Evolutionary conservation across 2,329 filamentous ascomycete species (phyloP).

Genomic region (Exutisphaerella laricina): DNA sequence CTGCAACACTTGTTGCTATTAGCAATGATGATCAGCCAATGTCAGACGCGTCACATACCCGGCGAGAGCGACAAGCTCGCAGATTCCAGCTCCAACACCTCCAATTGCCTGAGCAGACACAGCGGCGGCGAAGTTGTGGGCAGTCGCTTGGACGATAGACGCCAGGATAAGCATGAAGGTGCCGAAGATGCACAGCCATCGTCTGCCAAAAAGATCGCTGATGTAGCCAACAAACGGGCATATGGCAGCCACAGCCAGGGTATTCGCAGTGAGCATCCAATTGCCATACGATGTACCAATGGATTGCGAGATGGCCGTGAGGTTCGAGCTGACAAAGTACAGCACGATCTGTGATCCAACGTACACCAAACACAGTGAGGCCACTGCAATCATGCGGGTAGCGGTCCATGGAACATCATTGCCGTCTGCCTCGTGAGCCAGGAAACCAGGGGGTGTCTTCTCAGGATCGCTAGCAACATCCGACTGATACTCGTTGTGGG

Average conservation of each 20-base stretch:
- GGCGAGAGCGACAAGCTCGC: constrained; percentile 20
- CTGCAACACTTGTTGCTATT: constrained; percentile 16
- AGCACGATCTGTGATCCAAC: constrained; percentile 23
- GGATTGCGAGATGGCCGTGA: constrained; percentile 13
- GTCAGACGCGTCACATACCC: constrained; percentile 11
- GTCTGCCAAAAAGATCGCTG: constrained; percentile 20
- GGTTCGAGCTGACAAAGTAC: constrained; percentile 21
- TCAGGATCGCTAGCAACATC: constrained; percentile 13
- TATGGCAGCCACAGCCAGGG: constrained; percentile 23
- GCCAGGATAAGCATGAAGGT: constrained; percentile 17
- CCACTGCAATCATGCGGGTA: constrained; percentile 19
- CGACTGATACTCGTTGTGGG: constrained; percentile 3
- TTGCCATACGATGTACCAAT: constrained; percentile 17
- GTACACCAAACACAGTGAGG: constrained; percentile 21
- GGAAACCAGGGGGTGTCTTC: constrained; percentile 14
- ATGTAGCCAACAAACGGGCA: constrained; percentile 23
- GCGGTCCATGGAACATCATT: constrained; percentile 21
- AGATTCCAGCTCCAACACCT: constrained; percentile 20
- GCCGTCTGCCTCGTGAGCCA: constrained; percentile 10
- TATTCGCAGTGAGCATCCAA: constrained; percentile 24
- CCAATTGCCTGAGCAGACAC: constrained; percentile 21
- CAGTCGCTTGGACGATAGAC: constrained; percentile 16
- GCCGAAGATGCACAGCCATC: constrained; percentile 17
- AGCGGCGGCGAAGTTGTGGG: constrained; percentile 16
- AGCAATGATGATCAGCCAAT: neutral